phyloP scores from a whole-genome alignment of 805 yeast genomes.

The Blastobotrys muscicola region DNA sequence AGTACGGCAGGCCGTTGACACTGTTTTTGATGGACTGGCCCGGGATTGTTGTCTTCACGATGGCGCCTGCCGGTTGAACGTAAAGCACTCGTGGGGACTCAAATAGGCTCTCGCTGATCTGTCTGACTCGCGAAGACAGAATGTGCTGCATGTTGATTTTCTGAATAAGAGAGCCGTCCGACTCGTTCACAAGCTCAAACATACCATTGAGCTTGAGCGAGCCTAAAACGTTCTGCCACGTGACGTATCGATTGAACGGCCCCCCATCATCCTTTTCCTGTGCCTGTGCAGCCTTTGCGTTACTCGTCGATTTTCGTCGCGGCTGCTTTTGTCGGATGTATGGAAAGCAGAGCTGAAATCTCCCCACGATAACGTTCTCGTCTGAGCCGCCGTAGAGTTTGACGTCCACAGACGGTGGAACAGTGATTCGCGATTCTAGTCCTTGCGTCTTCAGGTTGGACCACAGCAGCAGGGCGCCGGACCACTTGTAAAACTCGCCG shows the following conservation, averaged over 20 bases:
- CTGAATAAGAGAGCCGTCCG: slow-evolving; percentile 12
- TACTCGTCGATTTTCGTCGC: not conserved
- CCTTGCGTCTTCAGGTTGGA: slow-evolving; percentile 17
- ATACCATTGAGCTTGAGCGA: slow-evolving; percentile 10
- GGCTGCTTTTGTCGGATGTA: not conserved
- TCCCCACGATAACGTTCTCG: slow-evolving; percentile 11
- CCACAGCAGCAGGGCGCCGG: slow-evolving; percentile 12
- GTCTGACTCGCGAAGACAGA: slow-evolving; percentile 14
- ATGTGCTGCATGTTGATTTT: slow-evolving; percentile 12
- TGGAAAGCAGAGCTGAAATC: slow-evolving; percentile 16
- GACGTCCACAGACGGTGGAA: slow-evolving; percentile 4
- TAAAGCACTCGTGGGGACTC: slow-evolving; percentile 11
- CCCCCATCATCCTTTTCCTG: too few relatives aligned
- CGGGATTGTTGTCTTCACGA: not conserved
- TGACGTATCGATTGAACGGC: not conserved
- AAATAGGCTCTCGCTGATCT: slow-evolving; percentile 13
- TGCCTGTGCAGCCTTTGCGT: not conserved
- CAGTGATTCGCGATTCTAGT: slow-evolving; percentile 9
- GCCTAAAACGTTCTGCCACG: slow-evolving; percentile 14
- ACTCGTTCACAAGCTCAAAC: slow-evolving; percentile 11
- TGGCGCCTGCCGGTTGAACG: slow-evolving; percentile 9
- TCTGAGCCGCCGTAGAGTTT: not conserved
- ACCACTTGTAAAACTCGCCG: slow-evolving; percentile 13
- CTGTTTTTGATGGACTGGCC: not conserved
- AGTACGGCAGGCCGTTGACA: slow-evolving; percentile 1